Base-by-base conservation (phyloP, 441 rosid genomes). In the Codiaeum variegatum region DNA sequence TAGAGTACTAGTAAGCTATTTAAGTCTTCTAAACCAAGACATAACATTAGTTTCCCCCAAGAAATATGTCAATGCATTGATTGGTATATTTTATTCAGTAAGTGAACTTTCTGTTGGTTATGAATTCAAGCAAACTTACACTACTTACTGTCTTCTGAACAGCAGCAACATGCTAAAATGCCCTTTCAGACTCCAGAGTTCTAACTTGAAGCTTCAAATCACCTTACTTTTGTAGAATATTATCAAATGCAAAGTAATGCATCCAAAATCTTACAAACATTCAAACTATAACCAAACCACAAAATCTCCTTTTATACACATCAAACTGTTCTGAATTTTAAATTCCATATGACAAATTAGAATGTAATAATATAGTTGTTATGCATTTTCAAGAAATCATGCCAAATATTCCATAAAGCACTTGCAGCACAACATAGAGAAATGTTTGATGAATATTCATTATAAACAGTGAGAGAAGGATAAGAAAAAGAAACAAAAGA, bases 161-260 rank as follows among this genome's bases (percentile, higher is more conserved):
- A 69, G 91, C 78, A 52, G 97, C 97, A 80, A 95, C 98, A 26
- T 98, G 99, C 83, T 91, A 91, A 81, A 95, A 95, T 67, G 98
- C 92, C 79, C 99, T 86, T 85, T 95, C 99, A 67, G 99, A 85
- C 82, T 95, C 99, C 61, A 95, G 70, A 10, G 98, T 79, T 76
- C 99, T 86, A 70, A 95, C 99, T 61, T 98, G 86, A 73, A 95
- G 97, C 88, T 95, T 95, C 80, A 95, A 75, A 85, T 95, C 99
- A 73, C 98, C 99, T 95, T 95, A 97, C 85, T 95, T 98, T 98
- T 95, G 83, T 60, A 74, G 77, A 66, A 67, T 32, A 72, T 46
- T 65, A 44, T 52, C 29, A 32, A 7, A 54, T 64, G 65, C 70
- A 52, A 60, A 68, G 32, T 15, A 42, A 66, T 34, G 51, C 46